These are phyloP conservation scores for Zygosaccharomyces bisporus DNA, from an alignment of 805 yeast species.

Conservation along the genomic window DNA sequence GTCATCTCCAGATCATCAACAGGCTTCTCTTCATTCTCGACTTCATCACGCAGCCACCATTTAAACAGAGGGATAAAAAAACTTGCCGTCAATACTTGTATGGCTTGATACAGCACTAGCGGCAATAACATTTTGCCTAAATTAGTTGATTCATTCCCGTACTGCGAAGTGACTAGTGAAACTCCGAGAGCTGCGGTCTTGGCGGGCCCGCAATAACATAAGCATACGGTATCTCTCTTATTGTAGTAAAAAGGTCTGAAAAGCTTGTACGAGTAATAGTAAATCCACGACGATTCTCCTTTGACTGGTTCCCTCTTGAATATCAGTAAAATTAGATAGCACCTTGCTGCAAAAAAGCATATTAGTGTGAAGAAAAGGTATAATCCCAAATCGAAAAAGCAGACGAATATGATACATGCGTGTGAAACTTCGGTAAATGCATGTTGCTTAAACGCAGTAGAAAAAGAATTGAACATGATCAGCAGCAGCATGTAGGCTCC, in stretches of 20 bases:
- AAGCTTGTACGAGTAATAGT: constrained; percentile 40
- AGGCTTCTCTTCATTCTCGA: constrained; percentile 11
- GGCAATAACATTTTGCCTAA: constrained; percentile 76
- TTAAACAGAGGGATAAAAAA: constrained; percentile 61
- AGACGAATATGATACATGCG: constrained; percentile 66
- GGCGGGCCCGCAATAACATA: constrained; percentile 88
- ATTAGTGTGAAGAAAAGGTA: constrained; percentile 71
- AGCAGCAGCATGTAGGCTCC: constrained; percentile 76
- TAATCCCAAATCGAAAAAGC: constrained; percentile 78
- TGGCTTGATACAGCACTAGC: constrained; percentile 79
- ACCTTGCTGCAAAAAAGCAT: constrained; percentile 59
- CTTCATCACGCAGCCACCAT: constrained; percentile 50
- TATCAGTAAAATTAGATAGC: constrained; percentile 44
- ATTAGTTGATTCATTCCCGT: constrained; percentile 56
- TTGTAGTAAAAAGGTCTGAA: constrained; percentile 65
- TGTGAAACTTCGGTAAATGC: constrained; percentile 72
- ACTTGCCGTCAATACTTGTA: constrained; percentile 81
- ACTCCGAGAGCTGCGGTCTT: constrained; percentile 92
- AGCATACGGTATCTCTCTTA: constrained; percentile 67
- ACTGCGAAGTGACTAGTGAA: constrained; percentile 74
- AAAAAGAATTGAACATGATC: constrained; percentile 74
- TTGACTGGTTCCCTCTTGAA: constrained; percentile 48
- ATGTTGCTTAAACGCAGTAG: constrained; percentile 79
- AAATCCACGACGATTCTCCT: constrained; percentile 40
- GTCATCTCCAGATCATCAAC: constrained; percentile 9